Evolutionary conservation across 2,329 filamentous ascomycete genomes (phyloP).

Genomic region (Pseudovirgaria hyperparasitica): DNA sequence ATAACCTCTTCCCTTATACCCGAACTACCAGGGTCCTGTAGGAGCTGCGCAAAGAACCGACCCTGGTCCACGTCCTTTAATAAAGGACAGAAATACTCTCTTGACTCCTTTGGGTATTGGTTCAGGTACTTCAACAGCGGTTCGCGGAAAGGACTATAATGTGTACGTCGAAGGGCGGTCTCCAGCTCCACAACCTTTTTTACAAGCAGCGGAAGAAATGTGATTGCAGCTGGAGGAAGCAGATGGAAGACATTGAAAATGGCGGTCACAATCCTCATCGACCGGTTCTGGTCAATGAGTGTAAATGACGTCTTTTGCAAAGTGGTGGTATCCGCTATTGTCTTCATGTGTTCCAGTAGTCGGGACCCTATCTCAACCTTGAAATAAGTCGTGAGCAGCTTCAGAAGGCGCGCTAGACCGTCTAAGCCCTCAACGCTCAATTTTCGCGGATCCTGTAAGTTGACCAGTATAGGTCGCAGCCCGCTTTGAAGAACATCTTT

Average conservation of each 20-base stretch:
- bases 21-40: constrained; percentile 62
- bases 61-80: constrained; percentile 80
- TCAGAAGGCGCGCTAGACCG: constrained; percentile 77
- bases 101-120: constrained; percentile 79
- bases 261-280: constrained; percentile 89
- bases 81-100: constrained; percentile 64
- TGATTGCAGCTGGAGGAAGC: constrained; percentile 77
- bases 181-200: constrained; percentile 86
- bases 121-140: constrained; percentile 91
- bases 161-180: constrained; percentile 69
- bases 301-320: constrained; percentile 90
- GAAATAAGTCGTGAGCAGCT: constrained; percentile 93
- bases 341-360: constrained; percentile 86
- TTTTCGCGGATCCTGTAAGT: constrained; percentile 84
- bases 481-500: constrained; percentile 94
- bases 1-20: constrained; percentile 63
- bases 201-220: constrained; percentile 82
- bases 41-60: constrained; percentile 77
- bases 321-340: constrained; percentile 66
- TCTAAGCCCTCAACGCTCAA: constrained; percentile 82
- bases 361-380: constrained; percentile 95
- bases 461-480: constrained; percentile 87
- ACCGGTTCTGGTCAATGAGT: constrained; percentile 79
- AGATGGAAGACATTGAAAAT: constrained; percentile 97
- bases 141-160: constrained; percentile 80